Conservation (phyloP, 176 grass and related monocot species). For the Raddia guianensis region DNA sequence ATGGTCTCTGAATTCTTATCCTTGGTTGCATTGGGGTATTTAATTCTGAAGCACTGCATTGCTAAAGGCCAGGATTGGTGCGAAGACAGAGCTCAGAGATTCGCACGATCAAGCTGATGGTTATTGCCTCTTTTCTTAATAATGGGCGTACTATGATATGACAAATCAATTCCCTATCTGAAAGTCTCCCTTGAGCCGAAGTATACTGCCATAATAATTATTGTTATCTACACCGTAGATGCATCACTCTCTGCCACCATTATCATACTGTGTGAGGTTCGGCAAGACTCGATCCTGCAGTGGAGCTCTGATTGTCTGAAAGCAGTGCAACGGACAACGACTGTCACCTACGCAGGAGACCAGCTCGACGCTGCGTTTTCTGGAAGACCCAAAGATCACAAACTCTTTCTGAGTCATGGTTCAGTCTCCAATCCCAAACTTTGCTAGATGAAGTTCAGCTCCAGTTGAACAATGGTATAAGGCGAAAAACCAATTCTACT, state of each 20-base stretch:
- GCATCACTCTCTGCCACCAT: conserved; percentile 35
- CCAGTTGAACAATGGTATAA: background rate
- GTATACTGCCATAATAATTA: background rate
- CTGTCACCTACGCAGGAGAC: conserved; percentile 43
- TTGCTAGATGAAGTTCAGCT: background rate
- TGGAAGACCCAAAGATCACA: background rate
- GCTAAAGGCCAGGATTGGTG: conserved; percentile 13
- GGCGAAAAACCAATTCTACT: background rate
- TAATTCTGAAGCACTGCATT: conserved; percentile 14
- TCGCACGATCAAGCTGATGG: conserved; percentile 24
- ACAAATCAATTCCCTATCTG: conserved; percentile 37
- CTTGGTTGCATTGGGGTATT: background rate
- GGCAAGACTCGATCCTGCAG: conserved; percentile 32
- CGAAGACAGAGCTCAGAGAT: conserved; percentile 21
- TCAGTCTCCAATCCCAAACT: background rate
- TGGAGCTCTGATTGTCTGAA: background rate
- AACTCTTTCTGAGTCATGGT: background rate
- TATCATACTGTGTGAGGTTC: conserved; percentile 15
- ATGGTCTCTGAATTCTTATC: background rate
- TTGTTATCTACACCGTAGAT: background rate
- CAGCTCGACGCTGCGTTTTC: background rate
- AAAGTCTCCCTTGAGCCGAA: conserved; percentile 27
- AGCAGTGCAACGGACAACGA: conserved; percentile 40
- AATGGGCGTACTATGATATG: conserved; percentile 9
- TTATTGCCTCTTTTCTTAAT: conserved; percentile 26